phyloP scores from a whole-genome alignment of 1,139 yeast species.

The Suhomyces ambrosiae region DNA sequence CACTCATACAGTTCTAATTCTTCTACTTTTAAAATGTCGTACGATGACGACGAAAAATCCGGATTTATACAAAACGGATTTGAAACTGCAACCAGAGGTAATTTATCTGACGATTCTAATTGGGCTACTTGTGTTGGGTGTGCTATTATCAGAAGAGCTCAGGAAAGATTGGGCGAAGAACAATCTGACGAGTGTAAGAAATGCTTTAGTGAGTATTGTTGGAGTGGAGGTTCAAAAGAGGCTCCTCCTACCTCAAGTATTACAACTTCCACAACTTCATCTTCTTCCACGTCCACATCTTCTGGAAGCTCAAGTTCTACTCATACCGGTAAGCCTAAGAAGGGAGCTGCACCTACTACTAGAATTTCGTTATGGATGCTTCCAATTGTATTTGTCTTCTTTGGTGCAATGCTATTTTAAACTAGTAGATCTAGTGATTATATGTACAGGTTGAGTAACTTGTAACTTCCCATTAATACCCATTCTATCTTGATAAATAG shows the following conservation, averaged over 20 bases:
- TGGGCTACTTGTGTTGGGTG: slow-evolving; percentile 52
- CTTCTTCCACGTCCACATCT: slow-evolving; percentile 7
- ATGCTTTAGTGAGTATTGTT: slow-evolving; percentile 45
- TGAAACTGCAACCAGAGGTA: slow-evolving; percentile 38
- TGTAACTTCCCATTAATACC: too few species aligned
- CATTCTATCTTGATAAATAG: too few species aligned
- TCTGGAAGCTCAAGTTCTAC: slow-evolving; percentile 8
- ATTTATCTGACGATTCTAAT: slow-evolving; percentile 36
- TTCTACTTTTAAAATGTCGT: slow-evolving; percentile 44
- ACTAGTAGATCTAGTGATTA: background rate
- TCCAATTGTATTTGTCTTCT: slow-evolving; percentile 1
- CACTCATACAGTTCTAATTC: slow-evolving; percentile 37
- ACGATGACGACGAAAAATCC: slow-evolving; percentile 35
- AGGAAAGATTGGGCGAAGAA: slow-evolving; percentile 39
- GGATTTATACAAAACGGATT: slow-evolving; percentile 42
- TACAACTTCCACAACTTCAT: slow-evolving; percentile 6
- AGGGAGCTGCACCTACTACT: slow-evolving; percentile 8
- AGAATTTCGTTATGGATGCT: slow-evolving; percentile 1
- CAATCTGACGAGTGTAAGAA: slow-evolving; percentile 44
- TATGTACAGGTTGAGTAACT: too few species aligned
- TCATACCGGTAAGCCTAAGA: slow-evolving; percentile 9
- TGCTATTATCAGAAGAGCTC: slow-evolving; percentile 47
- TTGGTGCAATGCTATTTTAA: slow-evolving; percentile 5
- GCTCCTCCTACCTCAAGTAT: slow-evolving; percentile 16
- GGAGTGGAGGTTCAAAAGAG: slow-evolving; percentile 32